These are phyloP conservation scores for Saccharomyces hybrid DNA, from an alignment of 1,139 yeast genomes.

Conservation along the genomic window DNA sequence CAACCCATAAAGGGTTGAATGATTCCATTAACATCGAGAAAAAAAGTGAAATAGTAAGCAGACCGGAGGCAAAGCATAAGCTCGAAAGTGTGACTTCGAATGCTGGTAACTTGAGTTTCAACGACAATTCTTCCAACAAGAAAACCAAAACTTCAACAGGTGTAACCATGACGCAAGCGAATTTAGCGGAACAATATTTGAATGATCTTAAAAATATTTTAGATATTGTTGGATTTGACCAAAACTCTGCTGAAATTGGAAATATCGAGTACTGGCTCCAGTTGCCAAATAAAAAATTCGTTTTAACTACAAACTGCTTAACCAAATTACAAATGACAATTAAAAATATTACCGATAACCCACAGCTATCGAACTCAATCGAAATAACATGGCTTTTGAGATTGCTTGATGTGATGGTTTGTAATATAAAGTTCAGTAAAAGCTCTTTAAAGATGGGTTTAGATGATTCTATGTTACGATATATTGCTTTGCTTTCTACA, in stretches of 20 bases:
- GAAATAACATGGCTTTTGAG: conserved; percentile 9
- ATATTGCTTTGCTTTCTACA: conserved; percentile 35
- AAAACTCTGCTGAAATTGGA: conserved; percentile 2
- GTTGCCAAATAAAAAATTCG: conserved; percentile 7
- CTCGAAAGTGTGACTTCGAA: conserved; percentile 1
- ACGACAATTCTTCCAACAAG: conserved; percentile 11
- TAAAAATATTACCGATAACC: conserved; percentile 15
- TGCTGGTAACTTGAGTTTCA: conserved; percentile 1
- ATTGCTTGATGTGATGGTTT: conserved; percentile 16
- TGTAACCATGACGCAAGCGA: conserved; percentile 17
- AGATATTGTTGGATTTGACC: conserved; percentile 8
- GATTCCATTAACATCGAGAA: conserved; percentile 1
- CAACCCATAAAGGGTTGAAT: neutral
- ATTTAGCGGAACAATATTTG: conserved; percentile 18
- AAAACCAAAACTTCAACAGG: conserved; percentile 14
- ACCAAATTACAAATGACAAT: conserved; percentile 15
- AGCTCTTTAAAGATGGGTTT: conserved; percentile 3
- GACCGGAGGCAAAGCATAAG: neutral
- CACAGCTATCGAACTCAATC: conserved; percentile 12
- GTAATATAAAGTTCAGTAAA: conserved; percentile 12
- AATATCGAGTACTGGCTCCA: conserved; percentile 17
- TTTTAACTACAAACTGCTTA: conserved; percentile 12
- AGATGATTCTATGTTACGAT: conserved; percentile 7
- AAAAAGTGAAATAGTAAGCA: neutral
- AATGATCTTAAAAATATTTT: conserved; percentile 13